Percentiles rank a stretch among this genome's conserved stretches.
Conservation (phyloP, 805 yeast genomes). For the Candida insectorum region DNA sequence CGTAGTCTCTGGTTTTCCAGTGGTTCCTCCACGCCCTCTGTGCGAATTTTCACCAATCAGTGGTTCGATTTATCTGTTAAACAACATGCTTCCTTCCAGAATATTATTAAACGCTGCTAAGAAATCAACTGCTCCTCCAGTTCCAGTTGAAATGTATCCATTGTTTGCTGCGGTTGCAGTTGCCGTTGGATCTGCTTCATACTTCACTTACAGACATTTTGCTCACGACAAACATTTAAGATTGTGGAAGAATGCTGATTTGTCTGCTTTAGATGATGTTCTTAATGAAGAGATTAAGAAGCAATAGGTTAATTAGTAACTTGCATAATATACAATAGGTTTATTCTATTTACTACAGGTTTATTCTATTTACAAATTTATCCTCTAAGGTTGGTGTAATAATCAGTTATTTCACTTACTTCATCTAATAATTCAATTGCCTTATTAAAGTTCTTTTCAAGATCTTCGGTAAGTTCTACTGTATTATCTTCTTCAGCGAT, state of each 20-base stretch:
- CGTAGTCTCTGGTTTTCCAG: background rate
- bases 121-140: constrained; percentile 19
- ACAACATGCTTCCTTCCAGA: constrained; percentile 40
- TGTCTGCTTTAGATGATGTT: constrained; percentile 40
- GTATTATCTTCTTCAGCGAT: constrained; percentile 59
- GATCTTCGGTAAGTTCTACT: constrained; percentile 53
- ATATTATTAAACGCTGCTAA: constrained; percentile 40
- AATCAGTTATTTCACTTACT: constrained; percentile 79
- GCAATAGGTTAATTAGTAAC: constrained; percentile 2
- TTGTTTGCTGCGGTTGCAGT: constrained; percentile 44
- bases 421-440: constrained; percentile 64
- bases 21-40: too few relatives aligned
- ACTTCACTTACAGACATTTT: constrained; percentile 47
- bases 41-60: constrained; percentile 7
- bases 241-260: constrained; percentile 44
- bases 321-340: constrained; percentile 13
- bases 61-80: constrained; percentile 10
- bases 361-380: constrained; percentile 1
- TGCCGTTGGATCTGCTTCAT: constrained; percentile 34
- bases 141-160: constrained; percentile 46
- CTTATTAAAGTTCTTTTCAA: constrained; percentile 49
- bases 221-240: constrained; percentile 43
- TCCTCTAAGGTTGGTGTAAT: constrained; percentile 64
- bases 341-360: constrained; percentile 2
- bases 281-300: constrained; percentile 33